Evolutionary conservation across 164 flowering plant species (phyloP), one percentile per base, ranked within the genome.

Genomic region (Platanus orientalis): DNA sequence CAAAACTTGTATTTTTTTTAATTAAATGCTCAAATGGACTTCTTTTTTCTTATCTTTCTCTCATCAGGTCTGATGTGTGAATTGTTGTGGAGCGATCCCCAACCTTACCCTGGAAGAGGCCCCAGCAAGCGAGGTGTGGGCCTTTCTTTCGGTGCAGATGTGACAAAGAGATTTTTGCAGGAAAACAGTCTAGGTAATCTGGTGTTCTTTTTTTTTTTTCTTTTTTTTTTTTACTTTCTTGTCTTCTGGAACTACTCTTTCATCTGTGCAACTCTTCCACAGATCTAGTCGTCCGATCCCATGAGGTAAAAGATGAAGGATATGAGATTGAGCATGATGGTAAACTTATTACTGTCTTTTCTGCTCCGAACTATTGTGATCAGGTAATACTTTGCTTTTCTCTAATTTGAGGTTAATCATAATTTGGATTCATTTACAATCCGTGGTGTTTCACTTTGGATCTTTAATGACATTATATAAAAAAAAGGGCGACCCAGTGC

Each of bases 361-460:
- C 99, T 69, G 99, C 99, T 51, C 99, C 99, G 65, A 94, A 94
- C 71, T 94, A 94, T 57, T 94, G 99, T 83, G 99, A 94, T 74
- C 99, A 94, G 99, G 99, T 94, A 85, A 68, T 28, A 58, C 7
- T 16, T 28, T 56, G 1, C 57, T 51, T 12, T n/a, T 7, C 19
- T n/a, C 24, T n/a, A n/a, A n/a, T n/a, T n/a, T n/a, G n/a, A n/a
- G n/a, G n/a, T n/a, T n/a, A n/a, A n/a, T n/a, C n/a, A n/a, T n/a
- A n/a, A n/a, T n/a, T n/a, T n/a, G n/a, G n/a, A n/a, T n/a, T n/a
- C n/a, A n/a, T n/a, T n/a, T n/a, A n/a, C n/a, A n/a, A n/a, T n/a
- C n/a, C n/a, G n/a, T n/a, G n/a, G n/a, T n/a, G n/a, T n/a, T n/a
- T n/a, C n/a, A n/a, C n/a, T n/a, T n/a, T n/a, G n/a, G n/a, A n/a